Evolutionary conservation across 345 rosid species (phyloP), one percentile per base, ranked within the genome.

Genomic region (Citrus glauca): DNA sequence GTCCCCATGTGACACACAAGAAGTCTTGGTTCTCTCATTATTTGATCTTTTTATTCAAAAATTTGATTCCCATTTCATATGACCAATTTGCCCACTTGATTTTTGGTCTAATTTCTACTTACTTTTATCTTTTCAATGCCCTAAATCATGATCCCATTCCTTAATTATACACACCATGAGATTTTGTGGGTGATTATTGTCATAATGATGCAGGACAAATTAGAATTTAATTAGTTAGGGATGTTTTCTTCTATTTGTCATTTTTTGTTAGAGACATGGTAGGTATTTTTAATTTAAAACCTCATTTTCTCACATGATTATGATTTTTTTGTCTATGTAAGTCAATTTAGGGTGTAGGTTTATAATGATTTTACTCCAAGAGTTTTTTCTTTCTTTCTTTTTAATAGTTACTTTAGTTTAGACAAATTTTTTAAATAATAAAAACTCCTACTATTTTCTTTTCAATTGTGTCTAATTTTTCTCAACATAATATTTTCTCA

Each of bases 11-110:
- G 53, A 75, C 60, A 62, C 27, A 33, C 50, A 53, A 25, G 25
- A 45, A 11, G 50, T 73, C 61, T 72, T 27, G 60, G 78, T 11
- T 61, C 62, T 73, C 62, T 56, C 77, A 22, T 67, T 75, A 6
- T 71, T 61, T 82, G 14, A 55, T 16, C 68, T 66, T 55, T 37
- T 27, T 16, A 4, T 61, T 82, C 27, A 28, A 72, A 71, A 71
- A 69, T 25, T 2, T 42, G 69, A 27, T 57, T 45, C 64, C 68
- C 68, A 40, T 69, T 65, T 32, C 50, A 28, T 28, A 68, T 57
- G 53, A 57, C 73, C 64, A 66, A 71, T 38, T 61, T 72, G 66
- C 60, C 50, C 61, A 24, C 7, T 55, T 37, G 28, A 11, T 62
- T 66, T 35, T 55, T 53, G 13, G 9, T 13, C 8, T 14, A 8